These are phyloP conservation scores for Phycomyces blakesleeanus DNA, from an alignment of 192 early-diverging fungal genomes.

Conservation along the genomic window DNA sequence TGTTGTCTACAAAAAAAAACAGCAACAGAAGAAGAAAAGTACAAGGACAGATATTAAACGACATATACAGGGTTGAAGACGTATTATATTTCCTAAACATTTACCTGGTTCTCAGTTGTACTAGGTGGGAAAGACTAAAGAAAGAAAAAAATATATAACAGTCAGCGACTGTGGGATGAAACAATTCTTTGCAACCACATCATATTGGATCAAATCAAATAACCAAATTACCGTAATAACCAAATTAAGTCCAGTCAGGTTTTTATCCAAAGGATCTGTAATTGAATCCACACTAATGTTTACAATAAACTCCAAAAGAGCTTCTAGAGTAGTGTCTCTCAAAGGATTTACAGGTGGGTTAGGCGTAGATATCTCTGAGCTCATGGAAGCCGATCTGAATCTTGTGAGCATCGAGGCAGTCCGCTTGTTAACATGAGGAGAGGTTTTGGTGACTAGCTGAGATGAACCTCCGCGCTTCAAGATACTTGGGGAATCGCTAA, in stretches of 20 bases:
- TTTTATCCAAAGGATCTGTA: constrained; percentile 41
- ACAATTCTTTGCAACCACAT: no score
- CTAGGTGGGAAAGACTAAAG: constrained; percentile 34
- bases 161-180: no score
- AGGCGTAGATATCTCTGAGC: background rate
- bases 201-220: no score
- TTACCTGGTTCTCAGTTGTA: constrained; percentile 30
- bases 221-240: constrained; percentile 40
- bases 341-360: background rate
- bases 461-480: constrained; percentile 31
- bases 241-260: constrained; percentile 38
- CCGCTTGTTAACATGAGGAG: constrained; percentile 32
- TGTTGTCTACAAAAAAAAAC: constrained; percentile 13
- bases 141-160: background rate
- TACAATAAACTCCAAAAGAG: constrained; percentile 53
- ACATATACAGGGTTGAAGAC: no score
- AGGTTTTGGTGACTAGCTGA: constrained; percentile 33
- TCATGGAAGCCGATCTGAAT: constrained; percentile 22
- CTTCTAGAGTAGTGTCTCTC: constrained; percentile 34
- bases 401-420: constrained; percentile 20
- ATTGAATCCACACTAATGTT: constrained; percentile 52
- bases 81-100: no score
- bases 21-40: background rate
- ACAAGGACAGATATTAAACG: no score
- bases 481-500: constrained; percentile 13